phyloP scores from a whole-genome alignment of 2,329 filamentous ascomycete species.

The Colletotrichum sp. region DNA sequence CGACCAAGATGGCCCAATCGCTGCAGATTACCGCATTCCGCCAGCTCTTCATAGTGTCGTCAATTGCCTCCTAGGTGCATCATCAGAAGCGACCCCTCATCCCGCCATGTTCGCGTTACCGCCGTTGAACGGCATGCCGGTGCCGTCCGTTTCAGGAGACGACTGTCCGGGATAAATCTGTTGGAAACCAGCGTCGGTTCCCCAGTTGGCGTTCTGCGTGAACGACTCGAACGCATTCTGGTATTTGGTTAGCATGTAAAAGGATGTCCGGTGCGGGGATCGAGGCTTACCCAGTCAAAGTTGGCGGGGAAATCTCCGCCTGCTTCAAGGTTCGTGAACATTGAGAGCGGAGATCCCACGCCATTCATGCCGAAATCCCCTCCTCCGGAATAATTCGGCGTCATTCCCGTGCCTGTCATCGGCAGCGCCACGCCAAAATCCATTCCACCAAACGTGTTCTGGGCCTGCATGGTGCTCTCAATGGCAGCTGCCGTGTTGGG shows the following conservation, averaged over 20 bases:
- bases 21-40: not conserved
- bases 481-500: slow-evolving; percentile 32
- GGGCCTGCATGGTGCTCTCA: slow-evolving; percentile 36
- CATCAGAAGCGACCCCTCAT: not conserved
- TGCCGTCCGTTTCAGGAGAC: slow-evolving; percentile 8
- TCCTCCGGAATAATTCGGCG: slow-evolving; percentile 39
- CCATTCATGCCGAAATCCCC: slow-evolving; percentile 38
- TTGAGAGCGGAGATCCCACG: slow-evolving; percentile 53
- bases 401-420: slow-evolving; percentile 34
- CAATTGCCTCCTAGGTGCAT: not conserved
- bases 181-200: slow-evolving; percentile 55
- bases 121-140: slow-evolving; percentile 1
- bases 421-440: slow-evolving; percentile 44
- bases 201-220: slow-evolving; percentile 60
- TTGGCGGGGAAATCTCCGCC: slow-evolving; percentile 49
- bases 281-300: slow-evolving; percentile 62
- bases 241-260: slow-evolving; percentile 26
- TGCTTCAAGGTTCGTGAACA: slow-evolving; percentile 50
- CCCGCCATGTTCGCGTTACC: slow-evolving; percentile 11
- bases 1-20: not conserved
- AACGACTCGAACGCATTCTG: slow-evolving; percentile 64
- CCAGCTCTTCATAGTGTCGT: slow-evolving; percentile 3
- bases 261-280: not conserved
- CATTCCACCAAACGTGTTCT: slow-evolving; percentile 49
- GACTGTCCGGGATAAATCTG: slow-evolving; percentile 37